These are phyloP conservation scores for Nicotiana tomentosiformis DNA, from an alignment of 257 asterid species.

Conservation along the genomic window DNA sequence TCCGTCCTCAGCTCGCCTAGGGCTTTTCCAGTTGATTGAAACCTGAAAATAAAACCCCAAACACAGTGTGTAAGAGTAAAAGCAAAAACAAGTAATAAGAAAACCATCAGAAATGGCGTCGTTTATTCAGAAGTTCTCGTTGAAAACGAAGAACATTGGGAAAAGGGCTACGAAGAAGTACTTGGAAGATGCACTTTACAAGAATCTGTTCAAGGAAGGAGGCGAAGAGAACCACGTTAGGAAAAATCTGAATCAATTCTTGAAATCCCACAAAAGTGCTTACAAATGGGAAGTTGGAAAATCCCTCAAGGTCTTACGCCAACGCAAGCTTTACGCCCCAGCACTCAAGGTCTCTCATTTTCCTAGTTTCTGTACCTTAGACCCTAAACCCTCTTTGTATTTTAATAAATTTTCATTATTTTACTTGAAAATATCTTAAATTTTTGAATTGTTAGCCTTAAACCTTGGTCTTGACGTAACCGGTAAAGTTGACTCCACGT, in stretches of 20 bases:
- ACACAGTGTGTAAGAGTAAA: not conserved
- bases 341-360: conserved; percentile 60
- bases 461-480: not conserved
- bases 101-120: conserved; percentile 48
- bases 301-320: conserved; percentile 64
- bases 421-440: not conserved
- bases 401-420: too few species aligned
- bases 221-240: conserved; percentile 55
- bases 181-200: conserved; percentile 79
- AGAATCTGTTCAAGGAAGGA: conserved; percentile 62
- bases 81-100: not conserved
- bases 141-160: conserved; percentile 45
- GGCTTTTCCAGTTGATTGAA: not conserved
- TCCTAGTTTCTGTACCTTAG: too few species aligned
- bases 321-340: conserved; percentile 62
- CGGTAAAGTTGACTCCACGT: not conserved
- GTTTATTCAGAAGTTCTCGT: conserved; percentile 66
- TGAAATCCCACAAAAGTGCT: conserved; percentile 61
- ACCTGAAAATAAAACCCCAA: not conserved
- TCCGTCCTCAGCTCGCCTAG: conserved; percentile 8
- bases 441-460: not conserved
- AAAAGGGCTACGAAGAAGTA: conserved; percentile 70
- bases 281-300: conserved; percentile 92
- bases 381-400: too few species aligned
- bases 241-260: conserved; percentile 56